Conservation (phyloP, 495 filamentous ascomycete species). For the Echria macrotheca region DNA sequence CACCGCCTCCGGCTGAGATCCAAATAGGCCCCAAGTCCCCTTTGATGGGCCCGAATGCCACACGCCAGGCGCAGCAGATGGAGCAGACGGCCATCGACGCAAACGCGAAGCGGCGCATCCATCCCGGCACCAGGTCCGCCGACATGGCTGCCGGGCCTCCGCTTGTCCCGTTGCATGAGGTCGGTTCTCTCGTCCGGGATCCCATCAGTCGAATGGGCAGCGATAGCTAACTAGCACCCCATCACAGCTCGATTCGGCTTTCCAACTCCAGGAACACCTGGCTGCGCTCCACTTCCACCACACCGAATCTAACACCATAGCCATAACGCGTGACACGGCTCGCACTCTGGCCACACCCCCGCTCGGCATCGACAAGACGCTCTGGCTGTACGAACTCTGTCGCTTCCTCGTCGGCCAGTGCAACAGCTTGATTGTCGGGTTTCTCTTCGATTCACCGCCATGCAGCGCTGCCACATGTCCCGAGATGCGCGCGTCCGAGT, state of each 20-base stretch:
- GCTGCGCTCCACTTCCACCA: slow-evolving; percentile 81
- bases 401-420: slow-evolving; percentile 90
- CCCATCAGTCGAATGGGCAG: too few relatives aligned
- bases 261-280: slow-evolving; percentile 97
- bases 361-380: slow-evolving; percentile 67
- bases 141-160: slow-evolving; percentile 93
- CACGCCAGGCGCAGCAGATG: slow-evolving; percentile 51
- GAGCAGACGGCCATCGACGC: slow-evolving; percentile 51
- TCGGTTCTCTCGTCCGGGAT: slow-evolving; percentile 31
- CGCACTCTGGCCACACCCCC: slow-evolving; percentile 70
- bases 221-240: neutral
- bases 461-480: slow-evolving; percentile 85
- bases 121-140: slow-evolving; percentile 81
- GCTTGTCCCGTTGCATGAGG: slow-evolving; percentile 75
- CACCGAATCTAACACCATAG: slow-evolving; percentile 57
- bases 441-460: slow-evolving; percentile 82
- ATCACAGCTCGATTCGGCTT: slow-evolving; percentile 80
- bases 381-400: slow-evolving; percentile 97
- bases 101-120: slow-evolving; percentile 70
- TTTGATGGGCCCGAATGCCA: slow-evolving; percentile 51
- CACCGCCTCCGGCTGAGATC: slow-evolving; percentile 84
- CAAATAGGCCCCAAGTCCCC: slow-evolving; percentile 84
- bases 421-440: slow-evolving; percentile 83
- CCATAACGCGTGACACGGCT: slow-evolving; percentile 71
- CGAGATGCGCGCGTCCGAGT: slow-evolving; percentile 97